Percentiles rank a stretch among this genome's conserved stretches.
phyloP scores from a whole-genome alignment of 176 grass and related monocot genomes.

The Lolium perenne region DNA sequence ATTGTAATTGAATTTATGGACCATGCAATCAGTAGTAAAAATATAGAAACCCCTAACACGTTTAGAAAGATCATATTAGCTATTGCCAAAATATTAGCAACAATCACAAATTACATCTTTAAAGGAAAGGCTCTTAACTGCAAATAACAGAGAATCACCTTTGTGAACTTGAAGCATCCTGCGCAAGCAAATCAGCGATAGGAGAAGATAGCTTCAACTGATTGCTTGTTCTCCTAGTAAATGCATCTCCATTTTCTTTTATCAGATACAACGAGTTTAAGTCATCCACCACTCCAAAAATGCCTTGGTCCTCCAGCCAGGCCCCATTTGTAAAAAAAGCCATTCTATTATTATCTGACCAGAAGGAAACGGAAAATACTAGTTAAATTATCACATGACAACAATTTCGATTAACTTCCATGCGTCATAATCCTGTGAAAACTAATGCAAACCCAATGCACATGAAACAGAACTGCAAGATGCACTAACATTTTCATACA shows the following conservation, averaged over 20 bases:
- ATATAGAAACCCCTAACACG: slow-evolving; percentile 65
- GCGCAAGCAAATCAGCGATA: slow-evolving; percentile 56
- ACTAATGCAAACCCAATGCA: slow-evolving; percentile 19
- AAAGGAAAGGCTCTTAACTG: slow-evolving; percentile 32
- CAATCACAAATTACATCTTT: slow-evolving; percentile 2
- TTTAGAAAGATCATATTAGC: slow-evolving; percentile 46
- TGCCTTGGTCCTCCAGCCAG: slow-evolving; percentile 79
- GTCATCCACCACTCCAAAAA: slow-evolving; percentile 78
- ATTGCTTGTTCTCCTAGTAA: slow-evolving; percentile 69
- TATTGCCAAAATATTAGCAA: slow-evolving; percentile 41
- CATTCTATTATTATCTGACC: slow-evolving; percentile 74
- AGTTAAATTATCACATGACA: slow-evolving; percentile 24
- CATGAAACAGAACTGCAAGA: slow-evolving; percentile 36
- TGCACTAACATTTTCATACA: slow-evolving; percentile 10
- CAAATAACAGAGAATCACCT: slow-evolving; percentile 60
- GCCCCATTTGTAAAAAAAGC: slow-evolving; percentile 68
- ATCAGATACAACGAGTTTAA: slow-evolving; percentile 75
- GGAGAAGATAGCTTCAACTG: slow-evolving; percentile 75
- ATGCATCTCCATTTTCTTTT: slow-evolving; percentile 75
- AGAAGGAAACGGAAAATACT: slow-evolving; percentile 48
- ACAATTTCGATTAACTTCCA: slow-evolving; percentile 29
- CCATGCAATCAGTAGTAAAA: slow-evolving; percentile 68
- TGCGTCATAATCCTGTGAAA: slow-evolving; percentile 24
- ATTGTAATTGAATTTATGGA: slow-evolving; percentile 68
- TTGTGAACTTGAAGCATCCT: slow-evolving; percentile 59